Conservation (phyloP, 2,329 filamentous ascomycete species). For the Alternaria angustiovoidea region DNA sequence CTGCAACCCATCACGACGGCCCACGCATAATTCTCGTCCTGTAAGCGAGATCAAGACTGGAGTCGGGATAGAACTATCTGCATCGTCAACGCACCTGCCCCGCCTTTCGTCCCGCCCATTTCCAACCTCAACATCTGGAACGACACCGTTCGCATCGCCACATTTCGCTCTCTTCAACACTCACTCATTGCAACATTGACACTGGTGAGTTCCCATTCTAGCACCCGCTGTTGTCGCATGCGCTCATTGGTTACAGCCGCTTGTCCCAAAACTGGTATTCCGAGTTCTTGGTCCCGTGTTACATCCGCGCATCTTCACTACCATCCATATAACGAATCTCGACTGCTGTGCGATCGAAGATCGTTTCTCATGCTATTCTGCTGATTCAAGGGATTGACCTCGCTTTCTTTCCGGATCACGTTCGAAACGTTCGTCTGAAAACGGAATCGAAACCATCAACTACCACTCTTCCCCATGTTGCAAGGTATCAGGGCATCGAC, state of each 20-base stretch:
- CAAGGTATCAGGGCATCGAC: conserved; percentile 46
- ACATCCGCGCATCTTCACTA: background rate
- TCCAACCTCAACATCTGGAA: conserved; percentile 6
- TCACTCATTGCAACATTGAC: conserved; percentile 1
- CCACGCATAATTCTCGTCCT: conserved; percentile 7
- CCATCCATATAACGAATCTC: background rate
- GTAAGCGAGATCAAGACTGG: conserved; percentile 13
- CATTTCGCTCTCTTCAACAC: background rate
- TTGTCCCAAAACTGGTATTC: background rate
- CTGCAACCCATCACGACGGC: conserved; percentile 10
- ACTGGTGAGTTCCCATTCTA: conserved; percentile 7
- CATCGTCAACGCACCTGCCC: conserved; percentile 19
- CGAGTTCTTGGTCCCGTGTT: background rate
- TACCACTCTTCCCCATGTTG: conserved; percentile 43
- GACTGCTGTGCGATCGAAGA: conserved; percentile 3
- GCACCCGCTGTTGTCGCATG: background rate
- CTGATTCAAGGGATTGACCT: conserved; percentile 4
- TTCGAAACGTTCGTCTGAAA: conserved; percentile 7
- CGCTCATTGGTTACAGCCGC: conserved; percentile 4
- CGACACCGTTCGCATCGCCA: background rate
- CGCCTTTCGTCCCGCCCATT: conserved; percentile 19
- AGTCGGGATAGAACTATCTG: conserved; percentile 10
- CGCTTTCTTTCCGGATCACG: background rate
- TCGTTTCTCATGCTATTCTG: conserved; percentile 8
- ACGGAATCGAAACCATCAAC: conserved; percentile 8